Evolutionary conservation across 2,329 filamentous ascomycete species (phyloP), one percentile per base, ranked within the genome.

Genomic region (Sarocladium oryzae): DNA sequence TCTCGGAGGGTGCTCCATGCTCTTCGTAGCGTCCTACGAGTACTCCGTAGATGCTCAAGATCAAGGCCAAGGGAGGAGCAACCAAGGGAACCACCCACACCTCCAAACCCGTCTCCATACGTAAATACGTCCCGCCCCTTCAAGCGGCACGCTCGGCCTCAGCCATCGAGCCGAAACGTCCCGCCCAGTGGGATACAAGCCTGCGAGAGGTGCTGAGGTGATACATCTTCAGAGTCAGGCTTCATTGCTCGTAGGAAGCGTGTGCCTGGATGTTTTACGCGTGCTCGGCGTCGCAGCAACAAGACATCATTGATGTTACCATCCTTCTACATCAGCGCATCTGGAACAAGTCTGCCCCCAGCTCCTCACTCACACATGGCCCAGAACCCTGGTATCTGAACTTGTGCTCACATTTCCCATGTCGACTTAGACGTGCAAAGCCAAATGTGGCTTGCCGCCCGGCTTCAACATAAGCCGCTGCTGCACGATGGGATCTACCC

Each of bases 401-500:
- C 7, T 37, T 37, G 28, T 30, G 28, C 18, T 40, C 11, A 13
- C 20, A n/a, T 20, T 20, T 20, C 16, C 33, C 16, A 9, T 36
- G 7, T 36, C 15, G 33, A 36, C 33, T n/a, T 36, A 36, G 33
- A 36, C 33, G 7, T 36, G 33, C 5, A 8, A n/a, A 43, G 40
- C 40, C 40, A 43, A 20, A 8, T 26, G 40, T 43, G 40, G 40
- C 40, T 43, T 24, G n/a, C 7, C 4, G 6, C 16, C n/a, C 9
- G n/a, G 10, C 15, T 20, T 8, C 40, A 15, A 43, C 20, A 9
- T 3, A 48, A n/a, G n/a, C n/a, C 43, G 43, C 43, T 32, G 43
- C 43, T 48, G 43, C 43, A 48, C 43, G 43, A 48, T 48, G 43
- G 26, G 43, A 48, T 48, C 43, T 48, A 23, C 16, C 20, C 18